Evolutionary conservation across 305 asterid species (phyloP), one percentile per base, ranked within the genome.

Genomic region (Fraxinus paxiana): DNA sequence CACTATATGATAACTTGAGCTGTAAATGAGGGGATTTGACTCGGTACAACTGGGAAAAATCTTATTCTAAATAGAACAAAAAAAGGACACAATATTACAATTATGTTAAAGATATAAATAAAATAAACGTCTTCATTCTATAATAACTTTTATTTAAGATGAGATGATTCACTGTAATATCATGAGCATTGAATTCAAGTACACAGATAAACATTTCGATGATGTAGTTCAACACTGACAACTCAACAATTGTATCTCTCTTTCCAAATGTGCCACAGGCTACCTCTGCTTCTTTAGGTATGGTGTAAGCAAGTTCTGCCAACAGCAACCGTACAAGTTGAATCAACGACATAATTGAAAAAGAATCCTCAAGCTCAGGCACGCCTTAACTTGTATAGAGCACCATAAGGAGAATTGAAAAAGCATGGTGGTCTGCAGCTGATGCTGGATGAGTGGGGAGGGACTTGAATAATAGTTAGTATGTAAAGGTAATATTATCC

Each of bases 321-420:
- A 65, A 65, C 35, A 10, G 18, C 69, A 59, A 7, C 30, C 35
- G 3, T 13, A 26, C 15, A 65, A 26, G 35, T 65, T 24, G 73
- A 12, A 17, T 28, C 37, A 10, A 31, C 43, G 5, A 86, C 94
- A 89, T 87, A 85, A 88, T 82, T 82, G 87, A 86, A 85, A 91
- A 91, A 90, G 96, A 96, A 69, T 10, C 34, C 33, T 91, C 80
- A 91, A 91, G 97, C 89, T 95, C 92, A 82, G 84, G 80, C 89
- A 89, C 84, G 92, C 93, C 93, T 90, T 90, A 88, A 87, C 91
- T 90, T 85, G 92, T 82, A 86, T 85, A 59, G 90, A 89, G 92
- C 87, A 87, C 83, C 88, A 82, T 43, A 82, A 73, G 69, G n/a
- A 82, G 75, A 76, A 84, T 41, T 48, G 77, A 61, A 79, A 63